phyloP scores from a whole-genome alignment of 768 basidiomycete species.

The Podaxis sp. region DNA sequence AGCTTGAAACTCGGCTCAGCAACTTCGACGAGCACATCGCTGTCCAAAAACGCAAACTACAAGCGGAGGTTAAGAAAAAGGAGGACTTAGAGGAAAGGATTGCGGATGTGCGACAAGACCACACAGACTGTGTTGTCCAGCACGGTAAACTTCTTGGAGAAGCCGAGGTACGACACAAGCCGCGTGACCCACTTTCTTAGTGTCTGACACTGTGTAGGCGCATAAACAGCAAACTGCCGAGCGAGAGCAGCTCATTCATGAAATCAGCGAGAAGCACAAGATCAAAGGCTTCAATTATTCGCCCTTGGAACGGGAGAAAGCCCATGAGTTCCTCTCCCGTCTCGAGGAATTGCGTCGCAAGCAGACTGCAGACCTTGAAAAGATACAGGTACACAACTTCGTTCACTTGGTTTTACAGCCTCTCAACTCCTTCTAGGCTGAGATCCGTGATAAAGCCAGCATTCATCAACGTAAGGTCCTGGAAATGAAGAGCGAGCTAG shows the following conservation, averaged over 20 bases:
- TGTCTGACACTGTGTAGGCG: slow-evolving; percentile 41
- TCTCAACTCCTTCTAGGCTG: slow-evolving; percentile 38
- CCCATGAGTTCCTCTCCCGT: slow-evolving; percentile 70
- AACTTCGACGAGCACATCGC: slow-evolving; percentile 62
- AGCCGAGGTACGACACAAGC: slow-evolving; percentile 51
- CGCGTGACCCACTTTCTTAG: not conserved
- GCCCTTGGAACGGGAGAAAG: slow-evolving; percentile 68
- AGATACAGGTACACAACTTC: slow-evolving; percentile 53
- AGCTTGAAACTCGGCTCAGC: slow-evolving; percentile 55
- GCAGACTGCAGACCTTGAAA: slow-evolving; percentile 64
- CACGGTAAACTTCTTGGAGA: slow-evolving; percentile 75
- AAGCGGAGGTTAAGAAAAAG: slow-evolving; percentile 46
- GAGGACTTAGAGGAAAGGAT: slow-evolving; percentile 68
- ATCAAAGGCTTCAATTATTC: slow-evolving; percentile 75
- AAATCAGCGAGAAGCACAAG: slow-evolving; percentile 63
- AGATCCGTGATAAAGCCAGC: slow-evolving; percentile 55
- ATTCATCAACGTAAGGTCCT: slow-evolving; percentile 64
- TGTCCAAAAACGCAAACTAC: slow-evolving; percentile 48
- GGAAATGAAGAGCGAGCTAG: slow-evolving; percentile 54
- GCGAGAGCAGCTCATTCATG: slow-evolving; percentile 73
- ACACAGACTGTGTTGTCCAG: slow-evolving; percentile 55
- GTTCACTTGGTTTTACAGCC: not conserved
- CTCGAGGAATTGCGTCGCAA: slow-evolving; percentile 62
- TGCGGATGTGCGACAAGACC: slow-evolving; percentile 43
- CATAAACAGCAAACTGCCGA: slow-evolving; percentile 69